These are phyloP conservation scores for Pneumocystis sp. DNA, from an alignment of 1,139 yeast genomes.

Conservation along the genomic window DNA sequence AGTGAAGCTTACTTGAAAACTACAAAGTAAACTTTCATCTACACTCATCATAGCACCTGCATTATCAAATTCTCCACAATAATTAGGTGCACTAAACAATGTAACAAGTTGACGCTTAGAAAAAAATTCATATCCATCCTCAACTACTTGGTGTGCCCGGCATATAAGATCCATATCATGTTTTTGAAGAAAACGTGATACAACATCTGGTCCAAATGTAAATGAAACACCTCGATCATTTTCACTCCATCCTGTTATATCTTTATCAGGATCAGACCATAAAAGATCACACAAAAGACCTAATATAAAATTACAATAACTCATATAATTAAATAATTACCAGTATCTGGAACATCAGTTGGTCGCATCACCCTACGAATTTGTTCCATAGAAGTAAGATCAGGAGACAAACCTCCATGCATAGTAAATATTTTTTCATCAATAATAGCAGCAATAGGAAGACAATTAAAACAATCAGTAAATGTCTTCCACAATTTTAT, in stretches of 20 bases:
- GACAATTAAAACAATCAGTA: conserved; percentile 93
- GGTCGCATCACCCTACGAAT: conserved; percentile 98
- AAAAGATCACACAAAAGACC: conserved; percentile 88
- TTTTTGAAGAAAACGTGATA: conserved; percentile 79
- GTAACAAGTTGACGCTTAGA: conserved; percentile 92
- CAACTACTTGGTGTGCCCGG: conserved; percentile 97
- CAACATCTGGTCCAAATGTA: conserved; percentile 95
- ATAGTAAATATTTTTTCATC: conserved; percentile 95
- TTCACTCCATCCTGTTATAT: conserved; percentile 95
- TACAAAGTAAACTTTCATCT: conserved; percentile 86
- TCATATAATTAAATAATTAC: background rate
- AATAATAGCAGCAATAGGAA: conserved; percentile 94
- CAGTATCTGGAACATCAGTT: conserved; percentile 79
- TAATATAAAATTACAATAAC: conserved; percentile 25
- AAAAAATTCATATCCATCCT: conserved; percentile 96
- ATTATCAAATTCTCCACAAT: conserved; percentile 96
- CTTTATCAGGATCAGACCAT: conserved; percentile 98
- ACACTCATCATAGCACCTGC: conserved; percentile 99
- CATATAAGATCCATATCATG: conserved; percentile 96
- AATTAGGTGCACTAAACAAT: conserved; percentile 88
- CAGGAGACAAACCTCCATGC: conserved; percentile 98
- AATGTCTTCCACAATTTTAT: conserved; percentile 96
- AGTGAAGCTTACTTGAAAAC: conserved; percentile 47
- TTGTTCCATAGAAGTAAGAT: conserved; percentile 93
- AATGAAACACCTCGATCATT: conserved; percentile 96